Conservation (phyloP, 1,284 basidiomycete species). For the Tremellales sp. region DNA sequence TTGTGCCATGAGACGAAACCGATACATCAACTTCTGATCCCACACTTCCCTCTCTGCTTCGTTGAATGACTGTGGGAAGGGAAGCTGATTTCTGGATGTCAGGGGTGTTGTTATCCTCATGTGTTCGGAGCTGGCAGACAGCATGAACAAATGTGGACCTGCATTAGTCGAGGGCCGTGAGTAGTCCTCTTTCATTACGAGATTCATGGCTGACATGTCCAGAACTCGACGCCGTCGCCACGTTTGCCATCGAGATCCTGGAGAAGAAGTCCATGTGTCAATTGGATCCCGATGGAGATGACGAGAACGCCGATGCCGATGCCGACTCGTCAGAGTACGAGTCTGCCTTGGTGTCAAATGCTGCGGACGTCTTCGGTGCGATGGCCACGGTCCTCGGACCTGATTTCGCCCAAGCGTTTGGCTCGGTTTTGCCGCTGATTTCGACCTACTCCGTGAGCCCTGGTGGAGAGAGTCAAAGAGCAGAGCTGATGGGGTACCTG, state of each 20-base stretch:
- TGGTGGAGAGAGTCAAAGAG: slow-evolving; percentile 5
- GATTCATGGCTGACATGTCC: background rate
- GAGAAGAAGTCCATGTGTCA: slow-evolving; percentile 94
- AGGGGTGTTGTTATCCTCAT: slow-evolving; percentile 84
- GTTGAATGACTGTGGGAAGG: background rate
- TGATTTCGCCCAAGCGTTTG: slow-evolving; percentile 82
- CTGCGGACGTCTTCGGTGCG: slow-evolving; percentile 89
- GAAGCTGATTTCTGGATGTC: slow-evolving; percentile 39
- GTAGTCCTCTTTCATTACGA: slow-evolving; percentile 13
- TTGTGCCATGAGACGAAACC: slow-evolving; percentile 59
- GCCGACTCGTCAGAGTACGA: slow-evolving; percentile 69
- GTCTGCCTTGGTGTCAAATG: slow-evolving; percentile 88
- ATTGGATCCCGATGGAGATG: slow-evolving; percentile 84
- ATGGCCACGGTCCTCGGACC: slow-evolving; percentile 79
- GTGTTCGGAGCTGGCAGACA: slow-evolving; percentile 82
- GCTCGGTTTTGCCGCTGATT: slow-evolving; percentile 82
- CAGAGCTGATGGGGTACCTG: too few species aligned
- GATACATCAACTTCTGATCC: slow-evolving; percentile 43
- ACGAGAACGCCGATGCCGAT: slow-evolving; percentile 27
- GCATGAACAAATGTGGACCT: slow-evolving; percentile 84
- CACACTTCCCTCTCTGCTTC: slow-evolving; percentile 5
- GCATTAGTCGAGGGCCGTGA: slow-evolving; percentile 65
- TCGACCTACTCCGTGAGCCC: slow-evolving; percentile 94
- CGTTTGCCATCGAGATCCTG: slow-evolving; percentile 74
- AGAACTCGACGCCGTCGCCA: slow-evolving; percentile 74